Evolutionary conservation across 2,329 filamentous ascomycete species (phyloP).

Genomic region (Arthrocladium fulminans): DNA sequence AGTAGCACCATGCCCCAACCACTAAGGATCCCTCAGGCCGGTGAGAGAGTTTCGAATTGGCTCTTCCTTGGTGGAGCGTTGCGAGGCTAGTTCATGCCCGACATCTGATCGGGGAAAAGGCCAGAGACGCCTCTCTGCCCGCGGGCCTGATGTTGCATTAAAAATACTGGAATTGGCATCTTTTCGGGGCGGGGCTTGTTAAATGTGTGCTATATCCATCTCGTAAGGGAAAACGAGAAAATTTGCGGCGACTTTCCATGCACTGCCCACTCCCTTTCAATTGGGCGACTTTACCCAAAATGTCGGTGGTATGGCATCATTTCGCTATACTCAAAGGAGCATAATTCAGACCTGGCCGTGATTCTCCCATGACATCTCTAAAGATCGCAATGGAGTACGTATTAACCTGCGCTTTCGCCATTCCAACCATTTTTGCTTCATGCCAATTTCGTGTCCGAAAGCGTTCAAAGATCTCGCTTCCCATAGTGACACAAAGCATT

Average conservation of each 20-base stretch:
- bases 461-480: slow-evolving; percentile 2
- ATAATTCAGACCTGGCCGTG: slow-evolving; percentile 6
- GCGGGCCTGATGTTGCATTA: neutral
- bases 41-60: too few relatives aligned
- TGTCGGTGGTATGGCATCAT: neutral
- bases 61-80: too few relatives aligned
- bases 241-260: neutral
- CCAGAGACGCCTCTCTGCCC: neutral
- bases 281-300: neutral
- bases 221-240: neutral
- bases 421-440: neutral
- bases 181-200: neutral
- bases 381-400: neutral
- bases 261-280: neutral
- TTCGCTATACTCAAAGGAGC: slow-evolving; percentile 2
- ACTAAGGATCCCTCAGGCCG: too few relatives aligned
- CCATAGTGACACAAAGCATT: slow-evolving; percentile 6
- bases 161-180: too few relatives aligned
- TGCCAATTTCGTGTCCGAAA: slow-evolving; percentile 3
- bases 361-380: neutral
- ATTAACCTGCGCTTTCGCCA: neutral
- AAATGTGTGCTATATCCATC: neutral
- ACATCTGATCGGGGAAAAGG: neutral
- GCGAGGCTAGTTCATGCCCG: neutral
- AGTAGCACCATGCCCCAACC: too few relatives aligned